Evolutionary conservation across 2,329 filamentous ascomycete genomes (phyloP), one percentile per base, ranked within the genome.

Genomic region (Trichoderma sp.): DNA sequence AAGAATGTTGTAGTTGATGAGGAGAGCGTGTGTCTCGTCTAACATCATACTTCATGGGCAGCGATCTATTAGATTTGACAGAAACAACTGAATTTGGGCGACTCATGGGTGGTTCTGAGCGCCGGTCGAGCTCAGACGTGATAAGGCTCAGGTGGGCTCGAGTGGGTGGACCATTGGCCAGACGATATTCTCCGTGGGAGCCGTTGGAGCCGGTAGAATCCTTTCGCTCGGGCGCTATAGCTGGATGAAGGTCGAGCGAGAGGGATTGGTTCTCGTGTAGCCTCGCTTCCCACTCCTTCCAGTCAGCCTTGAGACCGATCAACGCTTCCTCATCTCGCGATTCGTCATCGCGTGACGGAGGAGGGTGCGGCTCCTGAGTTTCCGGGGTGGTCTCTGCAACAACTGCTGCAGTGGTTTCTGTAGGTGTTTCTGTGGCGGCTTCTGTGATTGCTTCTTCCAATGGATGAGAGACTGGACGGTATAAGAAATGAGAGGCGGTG

Each of bases 211-310:
- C 63, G 60, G n/a, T 38, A 0, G 69, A 72, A 45, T 33, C 60
- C 21, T 72, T 38, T 2, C 69, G 69, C 8, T 41, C 33, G 6
- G 27, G 74, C 1, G 56, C 38, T 5, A 74, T n/a, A 21, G 75
- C 75, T 21, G 83, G 83, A 69, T 84, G 83, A 27, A 72, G 74
- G 60, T 78, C 76, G 56, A 83, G 79, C 7, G 82, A 80, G 6
- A 76, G 76, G 3, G 79, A 79, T 60, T 80, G 78, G 12, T 83
- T 81, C 9, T 75, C 78, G 63, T 82, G 81, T 3, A 82, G 69
- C 45, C 80, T 79, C 3, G 85, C 84, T 77, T 87, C 85, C 77
- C 83, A 83, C 31, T 82, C 82, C 76, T 86, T 87, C 83, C 82
- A 85, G 45, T 85, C 83, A 2, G 79, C 80, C 41, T 78, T 80